Conservation (phyloP, 257 asterid species). For the Parsonsia alboflavescens region DNA sequence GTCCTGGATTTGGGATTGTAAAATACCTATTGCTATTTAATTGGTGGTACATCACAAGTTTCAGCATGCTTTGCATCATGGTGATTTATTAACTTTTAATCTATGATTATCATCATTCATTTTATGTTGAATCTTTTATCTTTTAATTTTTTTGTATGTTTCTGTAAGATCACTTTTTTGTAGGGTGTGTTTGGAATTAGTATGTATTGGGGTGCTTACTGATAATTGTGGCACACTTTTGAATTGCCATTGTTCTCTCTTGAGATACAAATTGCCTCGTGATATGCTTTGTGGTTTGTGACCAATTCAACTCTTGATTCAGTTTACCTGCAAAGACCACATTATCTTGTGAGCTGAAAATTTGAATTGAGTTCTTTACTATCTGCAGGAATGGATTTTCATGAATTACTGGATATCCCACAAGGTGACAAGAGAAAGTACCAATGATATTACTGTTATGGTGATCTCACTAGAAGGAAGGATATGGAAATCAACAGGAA, state of each 20-base stretch:
- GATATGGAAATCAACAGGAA: constrained; percentile 95
- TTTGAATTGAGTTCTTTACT: background rate
- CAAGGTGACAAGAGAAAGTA: constrained; percentile 95
- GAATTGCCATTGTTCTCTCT: constrained; percentile 2
- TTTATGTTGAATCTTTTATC: background rate
- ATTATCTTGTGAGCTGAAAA: background rate
- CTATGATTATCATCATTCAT: background rate
- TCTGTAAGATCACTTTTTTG: background rate
- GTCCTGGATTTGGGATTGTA: too few species aligned
- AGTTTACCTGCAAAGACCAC: background rate
- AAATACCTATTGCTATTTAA: background rate
- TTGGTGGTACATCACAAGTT: background rate
- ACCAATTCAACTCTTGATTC: background rate
- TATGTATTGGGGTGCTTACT: background rate
- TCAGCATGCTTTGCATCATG: background rate
- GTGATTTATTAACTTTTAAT: background rate
- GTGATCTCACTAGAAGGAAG: constrained; percentile 94
- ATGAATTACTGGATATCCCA: constrained; percentile 92
- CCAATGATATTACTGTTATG: constrained; percentile 98
- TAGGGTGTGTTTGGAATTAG: background rate
- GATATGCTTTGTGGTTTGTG: background rate
- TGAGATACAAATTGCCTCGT: background rate
- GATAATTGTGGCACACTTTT: background rate
- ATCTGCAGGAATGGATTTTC: constrained; percentile 81
- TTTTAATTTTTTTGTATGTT: too few species aligned